Evolutionary conservation across 495 filamentous ascomycete species (phyloP).

Genomic region (Talaromyces wortmannii): DNA sequence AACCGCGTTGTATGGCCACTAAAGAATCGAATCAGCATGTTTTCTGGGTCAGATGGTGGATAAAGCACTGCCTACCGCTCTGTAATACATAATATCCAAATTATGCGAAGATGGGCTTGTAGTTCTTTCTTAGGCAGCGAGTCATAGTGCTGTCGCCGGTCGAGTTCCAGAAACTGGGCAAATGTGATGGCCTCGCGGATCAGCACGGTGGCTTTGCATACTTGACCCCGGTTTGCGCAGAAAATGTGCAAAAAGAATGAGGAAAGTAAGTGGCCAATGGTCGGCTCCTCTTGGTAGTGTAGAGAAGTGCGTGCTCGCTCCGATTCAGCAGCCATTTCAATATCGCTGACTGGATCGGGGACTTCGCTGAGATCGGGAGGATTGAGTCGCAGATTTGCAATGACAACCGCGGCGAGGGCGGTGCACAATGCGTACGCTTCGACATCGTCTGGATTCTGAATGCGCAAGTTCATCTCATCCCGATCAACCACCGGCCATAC

Average conservation of each 20-base stretch:
- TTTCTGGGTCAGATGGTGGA: not conserved
- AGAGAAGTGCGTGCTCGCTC: conserved; percentile 3
- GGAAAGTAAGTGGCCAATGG: conserved; percentile 4
- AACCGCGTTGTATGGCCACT: conserved; percentile 5
- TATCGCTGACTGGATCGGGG: not conserved
- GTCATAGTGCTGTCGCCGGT: conserved; percentile 1
- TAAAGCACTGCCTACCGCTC: not conserved
- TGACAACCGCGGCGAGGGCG: conserved; percentile 35
- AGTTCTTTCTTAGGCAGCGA: conserved; percentile 1
- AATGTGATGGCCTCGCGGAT: conserved; percentile 5
- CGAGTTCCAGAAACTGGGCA: conserved; percentile 3
- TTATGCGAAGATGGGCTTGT: conserved; percentile 4
- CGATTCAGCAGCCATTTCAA: not conserved
- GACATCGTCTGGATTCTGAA: conserved; percentile 22
- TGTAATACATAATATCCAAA: conserved; percentile 4
- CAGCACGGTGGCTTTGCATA: conserved; percentile 1
- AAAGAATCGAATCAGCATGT: not conserved
- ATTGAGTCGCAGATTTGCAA: conserved; percentile 32
- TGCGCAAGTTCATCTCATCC: conserved; percentile 24
- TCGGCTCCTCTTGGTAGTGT: conserved; percentile 3
- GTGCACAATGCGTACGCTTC: conserved; percentile 34
- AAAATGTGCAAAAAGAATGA: conserved; percentile 41
- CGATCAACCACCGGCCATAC: conserved; percentile 43
- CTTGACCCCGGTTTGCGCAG: conserved; percentile 27
- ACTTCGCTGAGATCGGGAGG: conserved; percentile 1